Base-by-base conservation (phyloP, 306 rosid genomes). In the Myrica gale region DNA sequence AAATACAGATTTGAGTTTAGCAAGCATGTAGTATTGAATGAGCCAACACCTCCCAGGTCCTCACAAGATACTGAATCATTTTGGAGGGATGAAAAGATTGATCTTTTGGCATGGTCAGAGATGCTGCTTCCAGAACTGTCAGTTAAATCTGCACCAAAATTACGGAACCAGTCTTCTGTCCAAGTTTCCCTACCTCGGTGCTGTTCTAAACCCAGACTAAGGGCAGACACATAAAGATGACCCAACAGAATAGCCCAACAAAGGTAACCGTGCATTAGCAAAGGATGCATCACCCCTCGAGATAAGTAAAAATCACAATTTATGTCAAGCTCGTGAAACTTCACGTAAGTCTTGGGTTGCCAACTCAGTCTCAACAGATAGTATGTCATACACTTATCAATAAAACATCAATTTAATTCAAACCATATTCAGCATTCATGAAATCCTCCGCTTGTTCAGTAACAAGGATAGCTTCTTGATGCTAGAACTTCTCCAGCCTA, bases 1-100 rank as follows among this genome's bases (percentile, higher is more conserved):
- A 89, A 78, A 73, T 76, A 19, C 74, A 90, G 80, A 79, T 88
- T 84, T 75, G 97, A 86, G 82, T 91, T 89, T 80, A 95, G 82
- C 83, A 90, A 87, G 86, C 98, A 95, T 46, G 98, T 95, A 21
- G 97, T 92, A 80, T 90, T 82, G 86, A 95, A 90, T 65, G 97
- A 92, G 73, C 98, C 98, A 80, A 92, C 97, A 74, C 98, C 98
- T 71, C 80, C 86, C 85, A 95, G 87, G 85, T 95, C 96, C 84
- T 89, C 90, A 76, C 98, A 95, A 73, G 96, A 85, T 60, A 85
- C 87, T 21, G 82, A 82, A 55, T 81, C 67, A 23, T 80, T 88
- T 71, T 32, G 76, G 42, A 71, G 78, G 77, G 75, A 76, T 71
- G 86, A 85, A 55, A 69, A 78, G 78, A 75, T 63, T 74, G 85